Percentiles rank a stretch among this genome's conserved stretches.
Conservation (phyloP, 352 stramenopile species). For the Pythium coloratum region DNA sequence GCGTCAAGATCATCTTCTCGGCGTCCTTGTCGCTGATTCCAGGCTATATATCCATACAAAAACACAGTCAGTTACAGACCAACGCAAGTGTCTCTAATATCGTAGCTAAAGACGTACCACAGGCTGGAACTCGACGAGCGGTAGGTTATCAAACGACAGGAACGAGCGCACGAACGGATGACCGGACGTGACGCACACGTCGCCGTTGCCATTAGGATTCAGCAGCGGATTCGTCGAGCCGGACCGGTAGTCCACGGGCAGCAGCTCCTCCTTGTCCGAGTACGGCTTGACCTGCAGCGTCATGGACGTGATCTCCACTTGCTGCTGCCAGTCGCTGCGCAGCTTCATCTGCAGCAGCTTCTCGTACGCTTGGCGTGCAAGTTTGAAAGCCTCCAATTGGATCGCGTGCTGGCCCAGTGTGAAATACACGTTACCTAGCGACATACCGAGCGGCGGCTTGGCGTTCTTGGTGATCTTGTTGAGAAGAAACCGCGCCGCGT, state of each 20-base stretch:
- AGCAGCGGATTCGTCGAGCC: slow-evolving; percentile 92
- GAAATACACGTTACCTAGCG: slow-evolving; percentile 91
- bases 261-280: slow-evolving; percentile 90
- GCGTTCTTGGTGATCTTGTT: slow-evolving; percentile 79
- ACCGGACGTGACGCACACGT: slow-evolving; percentile 92
- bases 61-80: not conserved
- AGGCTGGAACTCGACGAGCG: slow-evolving; percentile 94
- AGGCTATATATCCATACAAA: slow-evolving; percentile 32
- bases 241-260: slow-evolving; percentile 95
- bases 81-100: not conserved
- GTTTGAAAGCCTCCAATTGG: slow-evolving; percentile 91
- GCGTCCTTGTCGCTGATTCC: slow-evolving; percentile 84
- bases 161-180: slow-evolving; percentile 95
- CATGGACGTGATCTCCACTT: slow-evolving; percentile 92
- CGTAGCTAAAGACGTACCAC: slow-evolving; percentile 30
- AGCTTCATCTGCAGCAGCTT: slow-evolving; percentile 90
- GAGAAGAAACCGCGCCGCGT: slow-evolving; percentile 91
- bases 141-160: slow-evolving; percentile 94
- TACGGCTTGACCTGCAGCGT: slow-evolving; percentile 92
- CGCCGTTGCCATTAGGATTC: slow-evolving; percentile 84
- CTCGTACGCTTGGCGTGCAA: slow-evolving; percentile 93
- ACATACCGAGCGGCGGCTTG: slow-evolving; percentile 80
- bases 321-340: slow-evolving; percentile 75
- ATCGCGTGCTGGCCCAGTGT: slow-evolving; percentile 92
- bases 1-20: slow-evolving; percentile 71